Evolutionary conservation across 257 asterid species (phyloP).

Genomic region (Apocynum venetum): DNA sequence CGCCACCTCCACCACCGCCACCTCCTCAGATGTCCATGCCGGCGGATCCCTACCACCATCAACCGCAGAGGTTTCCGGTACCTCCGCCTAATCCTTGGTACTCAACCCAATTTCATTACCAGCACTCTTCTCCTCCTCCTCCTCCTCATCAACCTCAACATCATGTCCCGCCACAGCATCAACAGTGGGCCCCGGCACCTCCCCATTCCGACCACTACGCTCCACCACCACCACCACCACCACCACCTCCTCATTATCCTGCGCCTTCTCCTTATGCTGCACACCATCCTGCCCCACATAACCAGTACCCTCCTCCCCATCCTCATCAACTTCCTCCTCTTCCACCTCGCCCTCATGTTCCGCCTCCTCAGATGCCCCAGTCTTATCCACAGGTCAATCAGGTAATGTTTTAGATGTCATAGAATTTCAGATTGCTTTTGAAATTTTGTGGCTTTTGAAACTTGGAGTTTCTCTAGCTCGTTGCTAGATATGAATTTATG

Average conservation of each 20-base stretch:
- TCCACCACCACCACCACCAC: conserved; percentile 37
- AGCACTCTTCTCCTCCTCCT: conserved; percentile 48
- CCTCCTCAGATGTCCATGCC: conserved; percentile 25
- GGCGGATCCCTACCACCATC: conserved; percentile 24
- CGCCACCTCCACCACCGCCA: conserved; percentile 43
- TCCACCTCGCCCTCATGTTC: conserved; percentile 49
- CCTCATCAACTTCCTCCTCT: conserved; percentile 25
- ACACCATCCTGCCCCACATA: conserved; percentile 48
- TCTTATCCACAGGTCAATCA: conserved; percentile 52
- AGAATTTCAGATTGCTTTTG: neutral
- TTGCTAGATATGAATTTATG: neutral
- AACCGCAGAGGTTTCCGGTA: conserved; percentile 21
- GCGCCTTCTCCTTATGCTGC: conserved; percentile 40
- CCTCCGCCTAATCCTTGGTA: conserved; percentile 48
- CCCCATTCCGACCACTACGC: conserved; percentile 28
- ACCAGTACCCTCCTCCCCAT: conserved; percentile 48
- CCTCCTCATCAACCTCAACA: conserved; percentile 58
- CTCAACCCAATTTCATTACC: conserved; percentile 66
- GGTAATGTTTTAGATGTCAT: conserved; percentile 14
- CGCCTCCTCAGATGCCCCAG: conserved; percentile 40
- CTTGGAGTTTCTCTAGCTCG: neutral
- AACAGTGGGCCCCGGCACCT: conserved; percentile 38
- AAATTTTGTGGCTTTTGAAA: neutral
- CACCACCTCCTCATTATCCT: conserved; percentile 32
- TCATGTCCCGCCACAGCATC: conserved; percentile 47